A percentile compares a stretch with the other conserved stretches of the same genome.
Conservation (phyloP, 2,329 filamentous ascomycete genomes). For the Karstenula rhodostoma region DNA sequence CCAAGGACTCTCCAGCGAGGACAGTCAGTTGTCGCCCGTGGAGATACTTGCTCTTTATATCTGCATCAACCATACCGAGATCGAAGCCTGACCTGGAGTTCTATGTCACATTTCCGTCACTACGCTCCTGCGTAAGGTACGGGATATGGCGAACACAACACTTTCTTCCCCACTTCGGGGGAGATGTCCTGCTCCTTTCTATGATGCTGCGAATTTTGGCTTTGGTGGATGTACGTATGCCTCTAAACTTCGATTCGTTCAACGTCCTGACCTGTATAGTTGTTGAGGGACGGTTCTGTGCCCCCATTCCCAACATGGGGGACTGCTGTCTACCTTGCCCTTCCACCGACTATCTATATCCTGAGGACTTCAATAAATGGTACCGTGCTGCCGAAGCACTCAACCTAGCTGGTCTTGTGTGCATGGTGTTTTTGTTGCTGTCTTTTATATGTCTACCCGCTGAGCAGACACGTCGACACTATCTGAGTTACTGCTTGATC, state of each 20-base stretch:
- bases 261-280: slow-evolving; percentile 54
- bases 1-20: slow-evolving; percentile 19
- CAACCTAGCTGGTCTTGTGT: slow-evolving; percentile 75
- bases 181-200: slow-evolving; percentile 73
- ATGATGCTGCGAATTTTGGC: slow-evolving; percentile 68
- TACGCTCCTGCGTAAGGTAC: slow-evolving; percentile 12
- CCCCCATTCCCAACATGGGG: slow-evolving; percentile 53
- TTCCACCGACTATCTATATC: slow-evolving; percentile 77
- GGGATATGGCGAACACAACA: slow-evolving; percentile 44
- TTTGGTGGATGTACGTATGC: slow-evolving; percentile 71
- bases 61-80: not conserved
- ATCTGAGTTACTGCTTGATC: slow-evolving; percentile 87
- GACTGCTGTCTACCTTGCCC: slow-evolving; percentile 92
- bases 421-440: slow-evolving; percentile 77
- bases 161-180: slow-evolving; percentile 51
- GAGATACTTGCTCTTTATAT: not conserved
- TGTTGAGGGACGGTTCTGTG: slow-evolving; percentile 65
- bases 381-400: slow-evolving; percentile 80
- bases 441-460: slow-evolving; percentile 83
- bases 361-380: slow-evolving; percentile 62
- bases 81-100: slow-evolving; percentile 6
- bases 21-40: slow-evolving; percentile 15
- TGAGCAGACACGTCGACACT: slow-evolving; percentile 91
- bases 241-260: slow-evolving; percentile 8
- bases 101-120: slow-evolving; percentile 27